These are phyloP conservation scores for Karstenula rhodostoma DNA, from an alignment of 2,329 filamentous ascomycete genomes.

Conservation along the genomic window DNA sequence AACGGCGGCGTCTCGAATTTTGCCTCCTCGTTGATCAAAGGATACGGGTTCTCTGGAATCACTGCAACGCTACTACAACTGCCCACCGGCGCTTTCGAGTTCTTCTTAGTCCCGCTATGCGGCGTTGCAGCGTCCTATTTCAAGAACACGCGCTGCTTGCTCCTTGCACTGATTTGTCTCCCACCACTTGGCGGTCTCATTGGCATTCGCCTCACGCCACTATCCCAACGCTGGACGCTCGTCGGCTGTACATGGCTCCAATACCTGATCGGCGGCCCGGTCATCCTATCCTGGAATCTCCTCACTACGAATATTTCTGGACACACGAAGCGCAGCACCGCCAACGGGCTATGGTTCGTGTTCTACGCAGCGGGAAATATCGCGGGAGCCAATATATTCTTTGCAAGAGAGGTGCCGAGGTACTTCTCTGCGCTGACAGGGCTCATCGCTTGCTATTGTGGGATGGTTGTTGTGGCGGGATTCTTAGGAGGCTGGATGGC, in stretches of 20 bases:
- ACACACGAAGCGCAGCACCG: constrained; percentile 61
- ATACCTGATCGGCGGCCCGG: constrained; percentile 58
- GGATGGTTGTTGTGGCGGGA: constrained; percentile 47
- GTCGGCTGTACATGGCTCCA: constrained; percentile 64
- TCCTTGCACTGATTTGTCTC: constrained; percentile 51
- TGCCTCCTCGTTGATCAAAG: constrained; percentile 55
- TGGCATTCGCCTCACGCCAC: constrained; percentile 58
- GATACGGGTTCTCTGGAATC: constrained; percentile 54
- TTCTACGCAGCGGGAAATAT: constrained; percentile 61
- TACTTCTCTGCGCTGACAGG: constrained; percentile 57
- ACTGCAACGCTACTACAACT: constrained; percentile 54
- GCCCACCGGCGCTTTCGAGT: constrained; percentile 55
- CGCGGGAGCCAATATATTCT: constrained; percentile 58
- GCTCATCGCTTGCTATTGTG: constrained; percentile 55
- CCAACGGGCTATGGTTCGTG: constrained; percentile 60
- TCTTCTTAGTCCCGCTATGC: constrained; percentile 49
- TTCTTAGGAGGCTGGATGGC: constrained; percentile 41
- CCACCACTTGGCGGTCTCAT: constrained; percentile 60
- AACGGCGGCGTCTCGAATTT: constrained; percentile 63
- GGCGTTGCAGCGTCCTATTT: constrained; percentile 46
- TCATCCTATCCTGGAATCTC: constrained; percentile 62
- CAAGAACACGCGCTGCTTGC: constrained; percentile 38
- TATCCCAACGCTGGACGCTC: constrained; percentile 57
- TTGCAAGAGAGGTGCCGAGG: constrained; percentile 53
- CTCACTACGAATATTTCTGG: constrained; percentile 55